Evolutionary conservation across 495 filamentous ascomycete genomes (phyloP).

Genomic region (Pyrenopolyporus hunteri): DNA sequence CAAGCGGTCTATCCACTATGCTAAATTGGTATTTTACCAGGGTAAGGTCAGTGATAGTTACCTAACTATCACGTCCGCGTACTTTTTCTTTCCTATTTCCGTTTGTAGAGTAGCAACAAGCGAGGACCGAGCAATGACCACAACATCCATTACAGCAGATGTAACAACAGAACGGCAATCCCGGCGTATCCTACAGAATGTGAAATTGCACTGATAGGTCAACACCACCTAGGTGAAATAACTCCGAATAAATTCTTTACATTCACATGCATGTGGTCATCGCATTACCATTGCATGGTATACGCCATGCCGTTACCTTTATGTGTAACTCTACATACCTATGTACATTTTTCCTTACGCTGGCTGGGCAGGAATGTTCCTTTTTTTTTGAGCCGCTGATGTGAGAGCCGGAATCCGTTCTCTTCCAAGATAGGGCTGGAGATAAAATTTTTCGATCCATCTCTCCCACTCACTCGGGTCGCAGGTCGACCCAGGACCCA

Average conservation of each 20-base stretch:
- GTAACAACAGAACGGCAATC: slow-evolving; percentile 42
- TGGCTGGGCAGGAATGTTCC: not conserved
- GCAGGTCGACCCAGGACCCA: slow-evolving; percentile 6
- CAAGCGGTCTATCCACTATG: slow-evolving; percentile 21
- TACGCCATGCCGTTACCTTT: not conserved
- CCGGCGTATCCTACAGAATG: slow-evolving; percentile 28
- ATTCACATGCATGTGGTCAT: not conserved
- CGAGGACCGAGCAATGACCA: slow-evolving; percentile 31
- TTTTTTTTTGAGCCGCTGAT: slow-evolving; percentile 9
- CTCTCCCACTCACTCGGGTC: slow-evolving; percentile 29
- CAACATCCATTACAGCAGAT: slow-evolving; percentile 32
- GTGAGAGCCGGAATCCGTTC: slow-evolving; percentile 7
- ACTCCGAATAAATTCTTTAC: too few relatives aligned
- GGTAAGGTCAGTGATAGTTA: slow-evolving; percentile 28
- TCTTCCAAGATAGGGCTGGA: slow-evolving; percentile 15
- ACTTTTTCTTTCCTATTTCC: slow-evolving; percentile 14
- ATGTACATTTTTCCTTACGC: not conserved
- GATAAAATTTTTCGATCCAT: slow-evolving; percentile 18
- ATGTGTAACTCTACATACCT: not conserved
- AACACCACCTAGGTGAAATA: too few relatives aligned
- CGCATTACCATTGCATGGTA: slow-evolving; percentile 22
- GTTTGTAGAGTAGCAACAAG: too few relatives aligned
- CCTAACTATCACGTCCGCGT: slow-evolving; percentile 4
- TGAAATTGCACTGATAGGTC: not conserved
- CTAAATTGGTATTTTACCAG: slow-evolving; percentile 12